Evolutionary conservation across 805 yeast species (phyloP), one percentile per base, ranked within the genome.

Genomic region (Metschnikowia shivogae): DNA sequence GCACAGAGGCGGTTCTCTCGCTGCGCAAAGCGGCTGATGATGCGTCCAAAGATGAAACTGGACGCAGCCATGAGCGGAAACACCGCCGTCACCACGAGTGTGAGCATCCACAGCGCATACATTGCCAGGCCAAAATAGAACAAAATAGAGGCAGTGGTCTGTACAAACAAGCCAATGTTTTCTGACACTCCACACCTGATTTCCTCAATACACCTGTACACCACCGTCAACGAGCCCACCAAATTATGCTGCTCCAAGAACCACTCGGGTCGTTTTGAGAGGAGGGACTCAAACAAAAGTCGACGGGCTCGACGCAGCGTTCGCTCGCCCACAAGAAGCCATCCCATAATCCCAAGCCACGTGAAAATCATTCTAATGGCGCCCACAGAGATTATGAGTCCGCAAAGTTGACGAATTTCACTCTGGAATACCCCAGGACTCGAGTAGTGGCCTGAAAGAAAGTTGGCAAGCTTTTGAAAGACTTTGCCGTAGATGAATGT

Each of bases 101-200:
- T 86, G 9, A 93, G 71, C 3, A 86, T 74, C 97, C 97, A 92
- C 3, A 95, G 86, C 48, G 81, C 82, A 48, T 76, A 75, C 59
- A 93, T 76, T 1, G 96, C 81, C 0, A 86, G 78, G 1, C 78
- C 73, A 1, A 84, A 58, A 9, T 84, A 63, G 0, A 84, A 78
- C 4, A 78, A 43, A 0, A 80, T 65, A 0, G 89, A 73, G 0
- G 80, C 76, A 1, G 72, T 34, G 7, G 80, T 73, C 51, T 82
- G 82, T 10, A 79, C 57, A 1, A 82, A 56, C 17, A 82, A 54
- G 0, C 86, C 89, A 13, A 81, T 58, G 3, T 82, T 77, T 57
- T 85, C 90, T 3, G 92, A 79, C 4, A 79, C 70, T 1, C 89
- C 86, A 0, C 77, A 64, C 58, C 93, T 67, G 37, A 80, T 58